Percentiles rank a stretch among this genome's conserved stretches.
Evolutionary conservation across 192 early-diverging fungal genomes (phyloP).

Genomic region (Rhizoclosmatium sp.): DNA sequence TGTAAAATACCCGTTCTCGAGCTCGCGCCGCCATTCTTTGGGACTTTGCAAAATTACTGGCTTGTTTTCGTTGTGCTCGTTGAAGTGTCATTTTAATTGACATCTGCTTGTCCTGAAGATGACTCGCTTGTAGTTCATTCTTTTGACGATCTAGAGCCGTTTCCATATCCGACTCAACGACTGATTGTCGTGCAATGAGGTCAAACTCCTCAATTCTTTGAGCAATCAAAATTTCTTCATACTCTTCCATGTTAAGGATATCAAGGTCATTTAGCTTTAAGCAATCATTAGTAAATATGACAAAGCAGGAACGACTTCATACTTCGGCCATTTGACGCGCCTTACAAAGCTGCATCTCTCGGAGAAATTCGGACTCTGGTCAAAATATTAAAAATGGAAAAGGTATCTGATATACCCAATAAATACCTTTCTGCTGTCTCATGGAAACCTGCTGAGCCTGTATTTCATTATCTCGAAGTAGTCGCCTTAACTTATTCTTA

Average conservation of each 20-base stretch:
- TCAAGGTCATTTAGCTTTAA: conserved; percentile 37
- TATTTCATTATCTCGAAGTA: conserved; percentile 36
- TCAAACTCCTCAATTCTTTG: conserved; percentile 35
- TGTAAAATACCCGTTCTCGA: conserved; percentile 26
- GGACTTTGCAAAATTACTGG: conserved; percentile 16
- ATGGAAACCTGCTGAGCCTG: conserved; percentile 22
- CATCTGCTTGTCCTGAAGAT: conserved; percentile 31
- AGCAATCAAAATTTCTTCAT: conserved; percentile 16
- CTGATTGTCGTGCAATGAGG: conserved; percentile 23
- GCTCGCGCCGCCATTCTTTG: conserved; percentile 22
- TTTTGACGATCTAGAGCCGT: conserved; percentile 5
- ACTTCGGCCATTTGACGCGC: conserved; percentile 31
- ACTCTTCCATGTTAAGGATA: conserved; percentile 26
- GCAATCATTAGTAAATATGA: too few relatives aligned
- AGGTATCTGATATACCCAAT: background rate
- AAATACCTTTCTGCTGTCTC: conserved; percentile 38
- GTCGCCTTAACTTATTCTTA: conserved; percentile 15
- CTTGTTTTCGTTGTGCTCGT: conserved; percentile 30
- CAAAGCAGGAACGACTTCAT: background rate
- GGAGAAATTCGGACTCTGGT: conserved; percentile 34
- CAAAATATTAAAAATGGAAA: background rate
- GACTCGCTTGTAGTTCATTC: conserved; percentile 6
- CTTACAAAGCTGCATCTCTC: conserved; percentile 39
- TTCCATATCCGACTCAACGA: conserved; percentile 11
- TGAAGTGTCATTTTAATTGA: background rate